Evolutionary conservation across 2,329 filamentous ascomycete genomes (phyloP).

Genomic region (Trichoderma guizhouense): DNA sequence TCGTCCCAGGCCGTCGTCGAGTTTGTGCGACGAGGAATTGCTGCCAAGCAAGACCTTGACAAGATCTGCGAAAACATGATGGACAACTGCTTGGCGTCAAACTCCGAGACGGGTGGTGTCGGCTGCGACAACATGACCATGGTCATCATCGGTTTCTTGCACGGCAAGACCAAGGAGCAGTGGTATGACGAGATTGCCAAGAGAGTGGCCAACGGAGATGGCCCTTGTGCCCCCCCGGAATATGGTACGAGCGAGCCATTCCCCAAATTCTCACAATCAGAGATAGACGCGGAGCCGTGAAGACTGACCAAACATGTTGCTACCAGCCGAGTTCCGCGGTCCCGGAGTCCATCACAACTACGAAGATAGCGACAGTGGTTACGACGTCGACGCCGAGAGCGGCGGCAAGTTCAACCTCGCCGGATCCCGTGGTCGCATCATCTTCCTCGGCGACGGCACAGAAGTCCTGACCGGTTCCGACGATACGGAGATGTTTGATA

Average conservation of each 20-base stretch:
- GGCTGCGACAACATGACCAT: conserved; percentile 99
- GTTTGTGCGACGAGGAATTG: conserved; percentile 94
- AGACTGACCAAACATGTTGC: conserved; percentile 26
- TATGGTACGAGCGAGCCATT: conserved; percentile 73
- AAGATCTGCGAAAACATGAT: conserved; percentile 99
- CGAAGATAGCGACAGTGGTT: conserved; percentile 74
- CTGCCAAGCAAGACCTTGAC: conserved; percentile 89
- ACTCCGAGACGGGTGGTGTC: conserved; percentile 95
- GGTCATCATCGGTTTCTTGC: conserved; percentile 81
- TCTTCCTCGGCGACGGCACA: conserved; percentile 91
- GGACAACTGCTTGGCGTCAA: conserved; percentile 98
- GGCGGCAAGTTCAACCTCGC: conserved; percentile 62
- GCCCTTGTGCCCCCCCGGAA: conserved; percentile 96
- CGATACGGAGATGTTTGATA: conserved; percentile 92
- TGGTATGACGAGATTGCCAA: conserved; percentile 97
- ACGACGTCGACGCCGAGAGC: conserved; percentile 70
- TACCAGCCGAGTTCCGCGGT: conserved; percentile 75
- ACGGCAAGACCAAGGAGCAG: conserved; percentile 90
- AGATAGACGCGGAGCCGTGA: conserved; percentile 19
- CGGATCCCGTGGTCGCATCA: conserved; percentile 80
- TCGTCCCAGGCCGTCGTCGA: conserved; percentile 96
- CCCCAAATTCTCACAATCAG: conserved; percentile 29
- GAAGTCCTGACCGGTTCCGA: conserved; percentile 86
- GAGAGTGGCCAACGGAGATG: conserved; percentile 93
- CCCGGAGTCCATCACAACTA: conserved; percentile 79